phyloP scores from a whole-genome alignment of 2,329 filamentous ascomycete species.

The Cordyceps tenuipes region DNA sequence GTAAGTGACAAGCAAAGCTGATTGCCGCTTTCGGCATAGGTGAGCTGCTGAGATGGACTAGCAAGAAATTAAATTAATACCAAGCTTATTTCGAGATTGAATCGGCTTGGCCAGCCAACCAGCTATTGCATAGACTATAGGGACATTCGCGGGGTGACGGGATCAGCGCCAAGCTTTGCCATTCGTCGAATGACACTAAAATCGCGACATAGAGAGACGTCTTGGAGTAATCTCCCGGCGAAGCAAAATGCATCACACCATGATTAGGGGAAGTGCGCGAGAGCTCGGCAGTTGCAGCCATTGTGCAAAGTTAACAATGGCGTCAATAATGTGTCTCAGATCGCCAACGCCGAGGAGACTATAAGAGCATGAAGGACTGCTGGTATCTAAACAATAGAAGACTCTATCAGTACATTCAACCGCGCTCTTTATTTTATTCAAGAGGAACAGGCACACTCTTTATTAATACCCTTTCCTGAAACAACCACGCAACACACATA shows the following conservation, averaged over 20 bases:
- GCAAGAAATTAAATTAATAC: neutral
- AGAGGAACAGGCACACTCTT: neutral
- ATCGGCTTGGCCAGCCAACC: neutral
- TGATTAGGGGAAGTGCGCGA: neutral
- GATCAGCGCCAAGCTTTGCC: neutral
- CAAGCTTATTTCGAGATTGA: neutral
- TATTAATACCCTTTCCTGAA: too few relatives aligned
- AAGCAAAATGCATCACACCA: neutral
- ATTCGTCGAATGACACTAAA: conserved; percentile 7
- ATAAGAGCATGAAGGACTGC: neutral
- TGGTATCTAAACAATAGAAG: neutral
- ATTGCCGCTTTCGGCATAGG: neutral
- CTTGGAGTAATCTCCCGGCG: conserved; percentile 1
- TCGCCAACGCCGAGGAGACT: neutral
- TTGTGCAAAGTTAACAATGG: neutral
- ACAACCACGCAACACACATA: neutral
- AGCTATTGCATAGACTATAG: neutral
- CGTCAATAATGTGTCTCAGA: conserved; percentile 8
- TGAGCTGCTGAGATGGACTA: neutral
- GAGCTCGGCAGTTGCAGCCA: neutral
- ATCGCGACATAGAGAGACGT: conserved; percentile 5
- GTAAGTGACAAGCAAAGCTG: neutral
- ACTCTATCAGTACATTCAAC: neutral
- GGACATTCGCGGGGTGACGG: neutral
- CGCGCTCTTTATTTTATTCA: neutral